Conservation (phyloP, 805 yeast genomes). For the Yarrowia keelungensis region DNA sequence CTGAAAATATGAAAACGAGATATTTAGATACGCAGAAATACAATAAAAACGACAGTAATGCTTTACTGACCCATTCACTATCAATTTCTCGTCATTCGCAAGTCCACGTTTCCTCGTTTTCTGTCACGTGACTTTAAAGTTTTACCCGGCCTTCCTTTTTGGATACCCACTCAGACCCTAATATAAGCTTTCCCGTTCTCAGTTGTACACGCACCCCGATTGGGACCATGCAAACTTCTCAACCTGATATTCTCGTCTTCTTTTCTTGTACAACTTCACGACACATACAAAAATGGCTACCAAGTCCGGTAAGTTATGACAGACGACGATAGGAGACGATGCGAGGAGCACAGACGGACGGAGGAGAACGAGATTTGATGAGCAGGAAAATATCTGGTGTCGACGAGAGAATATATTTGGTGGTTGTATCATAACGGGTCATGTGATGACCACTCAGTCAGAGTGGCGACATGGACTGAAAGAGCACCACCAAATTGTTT, state of each 20-base stretch:
- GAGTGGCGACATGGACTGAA: background rate
- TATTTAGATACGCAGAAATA: too few species aligned
- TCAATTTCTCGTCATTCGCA: too few species aligned
- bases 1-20: too few species aligned
- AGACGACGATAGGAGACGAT: conserved; percentile 8
- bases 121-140: conserved; percentile 27
- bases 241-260: conserved; percentile 31
- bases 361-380: background rate
- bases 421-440: background rate
- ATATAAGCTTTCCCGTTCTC: conserved; percentile 15
- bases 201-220: conserved; percentile 36
- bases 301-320: conserved; percentile 40
- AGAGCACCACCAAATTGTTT: background rate
- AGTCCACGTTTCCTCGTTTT: background rate
- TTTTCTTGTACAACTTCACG: conserved; percentile 38
- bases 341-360: background rate
- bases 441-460: background rate
- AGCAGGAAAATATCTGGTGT: conserved; percentile 18
- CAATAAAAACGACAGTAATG: too few species aligned
- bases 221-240: conserved; percentile 39
- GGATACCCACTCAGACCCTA: conserved; percentile 34
- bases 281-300: conserved; percentile 43
- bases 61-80: too few species aligned
- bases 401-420: conserved; percentile 26
- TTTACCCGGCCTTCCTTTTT: conserved; percentile 38